A percentile compares a stretch with the other conserved stretches of the same genome.
Evolutionary conservation across 768 basidiomycete genomes (phyloP).

Genomic region (Boletus sp.): DNA sequence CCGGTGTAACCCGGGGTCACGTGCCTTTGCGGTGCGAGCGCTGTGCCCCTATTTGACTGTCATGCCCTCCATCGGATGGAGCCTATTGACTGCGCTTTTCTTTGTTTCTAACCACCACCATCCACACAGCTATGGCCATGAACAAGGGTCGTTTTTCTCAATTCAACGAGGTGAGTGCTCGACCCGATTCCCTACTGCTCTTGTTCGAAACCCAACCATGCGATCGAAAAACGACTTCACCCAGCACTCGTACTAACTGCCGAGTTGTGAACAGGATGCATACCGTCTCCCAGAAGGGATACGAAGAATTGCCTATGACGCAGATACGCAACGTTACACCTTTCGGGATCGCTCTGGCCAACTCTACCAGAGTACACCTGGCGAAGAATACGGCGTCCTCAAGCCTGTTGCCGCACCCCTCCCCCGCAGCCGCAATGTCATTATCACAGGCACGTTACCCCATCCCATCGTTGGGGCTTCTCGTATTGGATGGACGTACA

Average conservation of each 20-base stretch:
- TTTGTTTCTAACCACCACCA: constrained; percentile 12
- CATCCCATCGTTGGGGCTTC: neutral
- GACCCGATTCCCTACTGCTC: neutral
- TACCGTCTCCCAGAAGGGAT: constrained; percentile 41
- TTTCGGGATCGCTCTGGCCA: constrained; percentile 46
- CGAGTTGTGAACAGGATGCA: constrained; percentile 30
- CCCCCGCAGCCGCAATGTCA: constrained; percentile 25
- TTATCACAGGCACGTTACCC: constrained; percentile 17
- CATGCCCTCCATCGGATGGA: neutral
- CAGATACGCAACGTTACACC: constrained; percentile 48
- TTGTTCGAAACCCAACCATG: neutral
- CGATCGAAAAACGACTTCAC: neutral
- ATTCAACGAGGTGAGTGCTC: constrained; percentile 21
- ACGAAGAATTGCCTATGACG: constrained; percentile 50
- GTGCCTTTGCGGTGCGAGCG: neutral
- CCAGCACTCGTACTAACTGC: neutral
- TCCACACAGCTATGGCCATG: neutral
- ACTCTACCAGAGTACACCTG: constrained; percentile 43
- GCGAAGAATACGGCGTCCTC: constrained; percentile 44
- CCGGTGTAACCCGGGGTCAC: neutral
- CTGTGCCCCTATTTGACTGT: constrained; percentile 13
- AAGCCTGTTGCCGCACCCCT: constrained; percentile 31
- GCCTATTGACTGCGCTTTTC: neutral
- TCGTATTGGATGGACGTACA: neutral
- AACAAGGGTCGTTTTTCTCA: constrained; percentile 20